Conservation (phyloP, 495 filamentous ascomycete genomes). For the Hyaloscypha finlandica region DNA sequence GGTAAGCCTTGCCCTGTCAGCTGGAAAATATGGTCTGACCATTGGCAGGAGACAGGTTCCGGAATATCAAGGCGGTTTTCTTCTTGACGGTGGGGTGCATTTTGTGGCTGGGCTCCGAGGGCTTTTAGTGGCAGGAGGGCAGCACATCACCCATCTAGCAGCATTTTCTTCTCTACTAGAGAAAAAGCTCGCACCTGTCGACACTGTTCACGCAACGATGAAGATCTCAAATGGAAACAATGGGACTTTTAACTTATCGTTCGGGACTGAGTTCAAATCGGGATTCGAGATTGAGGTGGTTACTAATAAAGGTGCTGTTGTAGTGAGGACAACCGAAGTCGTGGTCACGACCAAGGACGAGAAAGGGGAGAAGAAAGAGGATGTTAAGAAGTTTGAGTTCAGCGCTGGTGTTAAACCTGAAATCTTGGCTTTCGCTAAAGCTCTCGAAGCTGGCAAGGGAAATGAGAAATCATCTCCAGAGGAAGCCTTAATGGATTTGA, state of each 20-base stretch:
- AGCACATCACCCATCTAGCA: conserved; percentile 48
- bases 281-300: neutral
- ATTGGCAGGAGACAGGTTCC: conserved; percentile 59
- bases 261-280: neutral
- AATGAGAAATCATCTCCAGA: neutral
- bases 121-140: neutral
- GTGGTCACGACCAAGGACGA: neutral
- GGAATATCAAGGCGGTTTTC: conserved; percentile 70
- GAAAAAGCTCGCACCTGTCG: conserved; percentile 64
- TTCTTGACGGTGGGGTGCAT: conserved; percentile 76
- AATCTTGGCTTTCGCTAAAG: neutral
- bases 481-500: neutral
- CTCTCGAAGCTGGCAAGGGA: neutral
- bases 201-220: conserved; percentile 64
- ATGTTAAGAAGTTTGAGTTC: neutral
- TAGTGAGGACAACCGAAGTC: neutral
- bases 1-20: conserved; percentile 27
- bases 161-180: conserved; percentile 59
- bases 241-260: neutral
- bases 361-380: neutral
- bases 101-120: conserved; percentile 58
- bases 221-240: neutral
- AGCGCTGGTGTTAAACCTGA: neutral
- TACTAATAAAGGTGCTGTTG: neutral
- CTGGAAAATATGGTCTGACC: neutral